Base-by-base conservation (phyloP, 768 basidiomycete genomes). In the Piloderma croceum region DNA sequence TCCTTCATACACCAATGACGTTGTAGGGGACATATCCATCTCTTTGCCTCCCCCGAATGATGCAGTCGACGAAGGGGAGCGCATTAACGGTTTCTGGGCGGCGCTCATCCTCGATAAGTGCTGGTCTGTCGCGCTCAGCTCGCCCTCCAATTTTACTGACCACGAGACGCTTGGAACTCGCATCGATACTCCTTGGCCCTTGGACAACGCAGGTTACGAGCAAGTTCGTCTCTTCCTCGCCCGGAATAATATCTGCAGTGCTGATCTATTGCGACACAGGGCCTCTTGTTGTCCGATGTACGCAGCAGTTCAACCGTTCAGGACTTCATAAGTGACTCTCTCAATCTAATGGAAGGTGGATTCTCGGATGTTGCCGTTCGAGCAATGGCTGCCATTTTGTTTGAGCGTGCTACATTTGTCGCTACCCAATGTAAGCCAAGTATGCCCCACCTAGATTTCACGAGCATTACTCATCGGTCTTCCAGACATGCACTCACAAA, bases 1-100 rank as follows among this genome's bases (percentile, higher is more conserved):
- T 17, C 33, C 33, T 5, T 29, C 27, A 15, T 9, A 9, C 27
- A 29, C 10, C 27, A 29, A 9, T 15, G 27, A 29, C 27, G 10
- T 29, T 9, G 10, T 29, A 15, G 27, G 27, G 27, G 15, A 29
- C 27, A 9, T 15, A 15, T 9, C 9, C 27, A 9, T 73, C 46
- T 56, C 60, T 2, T 56, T 77, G 48, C 50, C 64, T n/a, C 48
- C 71, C 51, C 48, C 67, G 31, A 51, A 39, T 13, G 71, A 74
- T 50, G 47, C 58, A 19, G 53, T 76, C n/a, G 80, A 81, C 45
- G 78, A 81, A 52, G 79, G 74, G 15, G 81, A 83, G 51, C 68
- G 78, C 23, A 79, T 83, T 42, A 77, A 76, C 40, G 76, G 70
- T 0, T 83, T 83, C 54, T 83, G 81, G 81, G 62, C 73, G 1